Evolutionary conservation across 2,329 filamentous ascomycete genomes (phyloP), one percentile per base, ranked within the genome.

Genomic region (Tolypocladium inflatum): DNA sequence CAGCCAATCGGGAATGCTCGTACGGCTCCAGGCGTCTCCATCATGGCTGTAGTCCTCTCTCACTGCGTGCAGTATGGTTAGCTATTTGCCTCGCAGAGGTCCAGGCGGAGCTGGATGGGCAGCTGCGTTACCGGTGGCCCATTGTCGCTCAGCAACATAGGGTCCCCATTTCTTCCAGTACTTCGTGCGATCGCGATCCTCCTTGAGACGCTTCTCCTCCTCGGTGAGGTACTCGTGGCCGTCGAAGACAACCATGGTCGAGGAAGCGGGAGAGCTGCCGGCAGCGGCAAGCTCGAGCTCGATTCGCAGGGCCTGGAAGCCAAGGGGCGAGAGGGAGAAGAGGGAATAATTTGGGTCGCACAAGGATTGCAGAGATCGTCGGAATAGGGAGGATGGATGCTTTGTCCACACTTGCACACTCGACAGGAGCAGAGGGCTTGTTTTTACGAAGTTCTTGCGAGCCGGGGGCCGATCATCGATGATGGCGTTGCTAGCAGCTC

Each of bases 111-210:
- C 55, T 41, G 56, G 59, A 60, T 58, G 67, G 48, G 19, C 9
- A 51, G 48, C 30, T 35, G 48, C 30, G 83, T 70, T 76, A 89
- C 90, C 91, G 65, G 91, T 96, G 59, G 92, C 91, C 93, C 93
- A 97, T 78, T 97, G 92, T 70, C 92, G 82, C 78, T 97, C 93
- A 57, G 92, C 86, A 66, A 96, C 87, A 70, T 97, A 97, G 30
- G 92, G 88, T 57, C 93, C 93, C 91, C 92, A 97, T 85, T 88
- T 91, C 84, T 97, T 97, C 93, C 93, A 97, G 78, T 97, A 97
- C 73, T 90, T 93, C 63, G 76, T 83, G 63, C 87, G 87, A 63
- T 93, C 84, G 60, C 86, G 84, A 74, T 97, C 93, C 70, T 96
- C 85, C 70, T 88, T 88, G 65, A 97, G 82, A 55, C 94, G 88